Evolutionary conservation across 306 rosid genomes (phyloP), one percentile per base, ranked within the genome.

Genomic region (Abrus precatorius): DNA sequence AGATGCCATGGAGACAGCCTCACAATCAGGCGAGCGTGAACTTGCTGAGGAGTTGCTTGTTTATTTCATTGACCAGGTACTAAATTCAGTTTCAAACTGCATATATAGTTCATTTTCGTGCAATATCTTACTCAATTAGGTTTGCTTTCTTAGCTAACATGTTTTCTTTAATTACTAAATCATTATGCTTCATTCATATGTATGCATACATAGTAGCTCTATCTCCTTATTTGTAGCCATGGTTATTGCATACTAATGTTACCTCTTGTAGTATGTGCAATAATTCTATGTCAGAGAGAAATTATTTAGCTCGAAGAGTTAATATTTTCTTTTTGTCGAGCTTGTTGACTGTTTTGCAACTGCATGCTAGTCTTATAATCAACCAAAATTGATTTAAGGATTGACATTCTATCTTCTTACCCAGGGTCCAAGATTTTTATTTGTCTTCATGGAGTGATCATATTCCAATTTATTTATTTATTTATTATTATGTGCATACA

Each of bases 1-100:
- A 85, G 99, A 96, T 89, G 98, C 98, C 82, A 96, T 96, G 98
- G 99, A 96, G 92, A 93, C 99, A 61, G 97, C 98, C 55, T 96
- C 99, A 30, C 99, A 96, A 80, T 96, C 99, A 40, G 99, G 99
- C 53, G 99, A 96, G 76, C 99, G 99, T 53, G 98, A 96, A 87
- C 97, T 96, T 79, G 98, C 99, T 0, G 99, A 96, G 86, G 99
- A 96, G 89, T 91, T 96, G 87, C 98, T 96, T 36, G 92, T 96
- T 61, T 96, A 93, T 82, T 96, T 96, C 89, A 96, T 96, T 83
- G 99, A 96, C 77, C 91, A 96, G 97, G 99, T 93, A 82, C 47
- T 27, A 57, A 6, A 69, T 48, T 61, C 30, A 64, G 34, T 65
- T 67, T 28, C 29, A n/a, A 75, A 62, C 34, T 74, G 65, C 74